Percentiles rank a stretch among this genome's conserved stretches.
Conservation (phyloP, 1,139 yeast species). For the Kluyveromyces sp. region DNA sequence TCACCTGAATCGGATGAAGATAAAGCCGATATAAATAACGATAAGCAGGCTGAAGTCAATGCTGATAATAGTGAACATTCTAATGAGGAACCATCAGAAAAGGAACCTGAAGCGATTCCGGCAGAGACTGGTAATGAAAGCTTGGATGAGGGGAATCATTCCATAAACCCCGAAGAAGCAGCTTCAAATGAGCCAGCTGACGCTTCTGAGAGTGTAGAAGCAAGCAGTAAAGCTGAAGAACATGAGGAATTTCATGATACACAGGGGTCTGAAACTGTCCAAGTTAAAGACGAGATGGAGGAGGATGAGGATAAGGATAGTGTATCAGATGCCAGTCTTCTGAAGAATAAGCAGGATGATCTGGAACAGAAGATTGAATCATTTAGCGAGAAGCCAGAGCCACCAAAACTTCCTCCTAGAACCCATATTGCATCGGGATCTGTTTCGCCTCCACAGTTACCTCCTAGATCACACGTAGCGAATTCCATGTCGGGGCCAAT, state of each 20-base stretch:
- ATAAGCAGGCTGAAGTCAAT: too few species aligned
- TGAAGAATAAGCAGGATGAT: constrained; percentile 2
- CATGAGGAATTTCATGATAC: too few species aligned
- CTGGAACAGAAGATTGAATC: constrained; percentile 5
- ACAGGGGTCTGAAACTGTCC: neutral
- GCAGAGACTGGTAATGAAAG: neutral
- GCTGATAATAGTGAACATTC: too few species aligned
- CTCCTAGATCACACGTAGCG: constrained; percentile 9
- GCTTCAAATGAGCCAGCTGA: neutral
- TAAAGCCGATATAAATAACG: too few species aligned
- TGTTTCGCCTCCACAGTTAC: constrained; percentile 11
- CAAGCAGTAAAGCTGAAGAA: neutral
- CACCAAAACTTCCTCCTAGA: constrained; percentile 12
- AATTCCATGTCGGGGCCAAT: constrained; percentile 8
- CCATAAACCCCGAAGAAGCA: neutral
- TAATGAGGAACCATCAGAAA: too few species aligned
- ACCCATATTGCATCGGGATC: constrained; percentile 2
- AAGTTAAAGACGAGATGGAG: neutral
- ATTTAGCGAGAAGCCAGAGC: constrained; percentile 1
- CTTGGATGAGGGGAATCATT: too few species aligned
- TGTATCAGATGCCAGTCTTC: neutral
- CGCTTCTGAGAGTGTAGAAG: neutral
- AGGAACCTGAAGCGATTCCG: neutral
- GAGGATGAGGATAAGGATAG: neutral
- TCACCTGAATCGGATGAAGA: too few species aligned